A percentile compares a stretch with the other conserved stretches of the same genome.
Evolutionary conservation across 2,329 filamentous ascomycete genomes (phyloP).

Genomic region (Cordyceps militaris): DNA sequence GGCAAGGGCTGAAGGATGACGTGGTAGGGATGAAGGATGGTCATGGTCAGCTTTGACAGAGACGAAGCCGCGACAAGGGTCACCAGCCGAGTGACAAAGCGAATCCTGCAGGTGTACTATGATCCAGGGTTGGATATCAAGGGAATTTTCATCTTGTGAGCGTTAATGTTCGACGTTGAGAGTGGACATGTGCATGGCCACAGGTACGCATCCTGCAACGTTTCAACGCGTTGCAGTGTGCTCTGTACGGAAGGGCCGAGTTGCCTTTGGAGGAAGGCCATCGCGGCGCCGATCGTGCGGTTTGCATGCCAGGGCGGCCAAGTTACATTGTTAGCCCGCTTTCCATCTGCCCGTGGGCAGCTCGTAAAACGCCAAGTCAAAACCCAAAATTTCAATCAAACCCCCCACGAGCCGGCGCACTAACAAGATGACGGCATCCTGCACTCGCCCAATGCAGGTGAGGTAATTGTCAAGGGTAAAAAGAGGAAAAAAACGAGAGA

Average conservation of each 20-base stretch:
- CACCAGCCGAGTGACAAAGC: too few relatives aligned
- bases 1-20: too few relatives aligned
- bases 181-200: neutral
- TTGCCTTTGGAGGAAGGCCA: neutral
- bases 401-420: neutral
- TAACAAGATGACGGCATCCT: neutral
- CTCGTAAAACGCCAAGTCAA: too few relatives aligned
- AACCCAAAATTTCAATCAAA: neutral
- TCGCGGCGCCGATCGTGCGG: conserved; percentile 3
- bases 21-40: too few relatives aligned
- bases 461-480: neutral
- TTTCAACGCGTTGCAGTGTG: neutral
- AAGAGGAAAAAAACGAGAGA: neutral
- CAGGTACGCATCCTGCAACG: neutral
- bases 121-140: neutral
- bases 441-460: neutral
- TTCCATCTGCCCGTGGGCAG: too few relatives aligned
- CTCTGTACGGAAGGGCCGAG: neutral
- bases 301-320: neutral
- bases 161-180: neutral
- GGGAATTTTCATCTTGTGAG: neutral
- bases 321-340: neutral
- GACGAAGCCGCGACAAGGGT: too few relatives aligned
- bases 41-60: too few relatives aligned
- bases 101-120: too few relatives aligned